phyloP scores from a whole-genome alignment of 169 alveolate genomes.

The Toxoplasma gondii region DNA sequence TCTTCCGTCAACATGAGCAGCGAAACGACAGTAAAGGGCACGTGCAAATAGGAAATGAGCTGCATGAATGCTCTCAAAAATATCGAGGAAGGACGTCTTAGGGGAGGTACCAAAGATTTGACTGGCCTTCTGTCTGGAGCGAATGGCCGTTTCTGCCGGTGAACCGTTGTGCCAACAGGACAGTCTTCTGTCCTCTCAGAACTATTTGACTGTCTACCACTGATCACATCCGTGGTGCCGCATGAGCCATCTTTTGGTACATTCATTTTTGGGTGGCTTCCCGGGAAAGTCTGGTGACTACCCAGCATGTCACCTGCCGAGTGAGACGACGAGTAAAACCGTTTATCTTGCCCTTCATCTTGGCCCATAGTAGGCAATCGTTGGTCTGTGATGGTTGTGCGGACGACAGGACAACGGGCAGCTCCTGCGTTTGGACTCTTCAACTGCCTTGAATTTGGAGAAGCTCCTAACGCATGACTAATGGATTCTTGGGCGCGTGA shows the following conservation, averaged over 20 bases:
- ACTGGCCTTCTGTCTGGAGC: not conserved
- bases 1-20: slow-evolving; percentile 12
- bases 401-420: too few relatives aligned
- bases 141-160: not conserved
- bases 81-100: not conserved
- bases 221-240: not conserved
- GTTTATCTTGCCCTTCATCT: too few relatives aligned
- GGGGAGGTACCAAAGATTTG: slow-evolving; percentile 19
- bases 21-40: slow-evolving; percentile 12
- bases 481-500: too few relatives aligned
- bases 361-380: too few relatives aligned
- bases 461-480: too few relatives aligned
- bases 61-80: not conserved
- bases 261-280: not conserved
- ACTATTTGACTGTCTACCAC: not conserved
- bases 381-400: too few relatives aligned
- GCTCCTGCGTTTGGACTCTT: too few relatives aligned
- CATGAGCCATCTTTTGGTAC: not conserved
- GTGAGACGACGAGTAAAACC: too few relatives aligned
- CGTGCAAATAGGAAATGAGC: not conserved
- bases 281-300: not conserved
- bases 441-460: too few relatives aligned
- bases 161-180: not conserved
- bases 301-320: not conserved
- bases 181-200: not conserved